phyloP scores from a whole-genome alignment of 2,329 filamentous ascomycete genomes.

The Apiospora pterosperma region DNA sequence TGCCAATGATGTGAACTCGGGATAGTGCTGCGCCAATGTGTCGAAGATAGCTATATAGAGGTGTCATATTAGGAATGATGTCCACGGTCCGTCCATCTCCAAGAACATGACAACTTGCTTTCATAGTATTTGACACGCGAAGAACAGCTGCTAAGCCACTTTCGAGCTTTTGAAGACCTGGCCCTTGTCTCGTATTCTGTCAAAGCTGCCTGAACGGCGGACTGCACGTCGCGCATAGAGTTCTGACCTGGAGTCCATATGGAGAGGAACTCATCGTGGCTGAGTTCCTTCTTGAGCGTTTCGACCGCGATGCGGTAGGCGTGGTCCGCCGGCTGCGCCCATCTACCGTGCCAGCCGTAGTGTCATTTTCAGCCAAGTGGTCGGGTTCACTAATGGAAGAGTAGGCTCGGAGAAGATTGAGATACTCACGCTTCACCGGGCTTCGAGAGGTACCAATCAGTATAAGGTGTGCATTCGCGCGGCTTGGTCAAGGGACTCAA shows the following conservation, averaged over 20 bases:
- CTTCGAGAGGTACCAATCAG: not conserved
- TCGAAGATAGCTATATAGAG: not conserved
- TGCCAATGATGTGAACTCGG: slow-evolving; percentile 1
- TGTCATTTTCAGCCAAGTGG: not conserved
- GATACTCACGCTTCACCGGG: not conserved
- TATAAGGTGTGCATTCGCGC: not conserved
- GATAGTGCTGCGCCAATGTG: slow-evolving; percentile 8
- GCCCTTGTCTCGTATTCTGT: not conserved
- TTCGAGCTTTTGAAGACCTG: not conserved
- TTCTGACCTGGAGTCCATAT: not conserved
- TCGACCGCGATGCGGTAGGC: not conserved
- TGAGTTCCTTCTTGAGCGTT: not conserved
- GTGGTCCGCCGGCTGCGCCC: not conserved
- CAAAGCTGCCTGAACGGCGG: not conserved
- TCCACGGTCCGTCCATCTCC: not conserved
- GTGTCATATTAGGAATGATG: no score
- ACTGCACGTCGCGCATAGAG: slow-evolving; percentile 3
- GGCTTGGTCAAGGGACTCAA: not conserved
- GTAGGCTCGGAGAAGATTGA: no score
- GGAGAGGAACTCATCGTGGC: not conserved
- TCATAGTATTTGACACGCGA: slow-evolving; percentile 1
- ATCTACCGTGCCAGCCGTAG: not conserved
- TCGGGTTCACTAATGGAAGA: no score
- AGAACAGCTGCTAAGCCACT: not conserved
- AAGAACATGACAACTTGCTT: not conserved